phyloP scores from a whole-genome alignment of 306 rosid genomes.

The Pachyrhizus erosus region DNA sequence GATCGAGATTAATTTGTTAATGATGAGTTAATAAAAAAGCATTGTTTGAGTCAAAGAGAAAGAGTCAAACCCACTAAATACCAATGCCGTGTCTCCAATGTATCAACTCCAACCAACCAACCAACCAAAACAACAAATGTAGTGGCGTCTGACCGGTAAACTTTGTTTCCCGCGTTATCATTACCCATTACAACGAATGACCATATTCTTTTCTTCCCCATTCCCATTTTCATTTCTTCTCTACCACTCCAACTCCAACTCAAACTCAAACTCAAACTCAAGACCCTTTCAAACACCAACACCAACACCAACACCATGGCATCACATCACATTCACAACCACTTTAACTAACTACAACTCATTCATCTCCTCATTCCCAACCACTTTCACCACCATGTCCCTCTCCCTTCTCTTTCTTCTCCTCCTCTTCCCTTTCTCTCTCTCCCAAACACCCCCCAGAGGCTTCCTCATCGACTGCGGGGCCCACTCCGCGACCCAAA shows the following conservation, averaged over 20 bases:
- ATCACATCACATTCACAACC: neutral
- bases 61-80: slow-evolving; percentile 8
- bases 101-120: neutral
- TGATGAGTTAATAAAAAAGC: no score
- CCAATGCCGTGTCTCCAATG: neutral
- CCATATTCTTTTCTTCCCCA: neutral
- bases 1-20: no score
- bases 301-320: neutral
- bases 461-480: slow-evolving; percentile 73
- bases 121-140: neutral
- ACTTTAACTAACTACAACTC: neutral
- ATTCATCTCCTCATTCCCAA: slow-evolving; percentile 27
- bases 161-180: slow-evolving; percentile 27
- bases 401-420: slow-evolving; percentile 44
- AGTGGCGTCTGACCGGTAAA: slow-evolving; percentile 14
- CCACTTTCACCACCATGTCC: slow-evolving; percentile 57
- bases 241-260: slow-evolving; percentile 7
- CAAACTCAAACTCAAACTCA: neutral
- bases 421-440: slow-evolving; percentile 42
- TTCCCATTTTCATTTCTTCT: neutral
- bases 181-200: slow-evolving; percentile 4
- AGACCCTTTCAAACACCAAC: slow-evolving; percentile 51
- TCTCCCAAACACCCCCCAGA: slow-evolving; percentile 56
- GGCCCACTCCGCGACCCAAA: slow-evolving; percentile 36
- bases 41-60: neutral